Conservation (phyloP, 2,329 filamentous ascomycete genomes). For the Aureobasidium lini region DNA sequence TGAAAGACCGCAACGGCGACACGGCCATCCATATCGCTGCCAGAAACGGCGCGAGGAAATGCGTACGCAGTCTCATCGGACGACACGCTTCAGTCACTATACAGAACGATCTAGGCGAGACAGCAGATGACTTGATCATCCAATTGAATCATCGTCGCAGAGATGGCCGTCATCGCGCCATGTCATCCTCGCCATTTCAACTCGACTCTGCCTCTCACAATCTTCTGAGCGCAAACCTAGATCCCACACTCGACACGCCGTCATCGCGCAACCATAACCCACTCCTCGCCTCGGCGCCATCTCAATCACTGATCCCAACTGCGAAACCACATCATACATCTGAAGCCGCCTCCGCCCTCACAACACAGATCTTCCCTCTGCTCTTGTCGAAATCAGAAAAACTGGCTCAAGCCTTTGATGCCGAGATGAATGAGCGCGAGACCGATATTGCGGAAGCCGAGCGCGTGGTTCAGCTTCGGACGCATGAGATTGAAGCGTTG, state of each 20-base stretch:
- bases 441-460: slow-evolving; percentile 40
- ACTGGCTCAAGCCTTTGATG: slow-evolving; percentile 53
- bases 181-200: slow-evolving; percentile 61
- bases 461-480: slow-evolving; percentile 49
- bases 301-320: slow-evolving; percentile 2
- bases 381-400: slow-evolving; percentile 39
- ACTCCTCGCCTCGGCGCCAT: slow-evolving; percentile 4
- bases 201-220: slow-evolving; percentile 17
- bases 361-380: slow-evolving; percentile 54
- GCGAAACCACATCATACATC: slow-evolving; percentile 31
- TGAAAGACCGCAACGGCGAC: slow-evolving; percentile 79
- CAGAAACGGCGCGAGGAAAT: slow-evolving; percentile 76
- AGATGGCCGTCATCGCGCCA: slow-evolving; percentile 47
- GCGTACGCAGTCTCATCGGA: slow-evolving; percentile 57
- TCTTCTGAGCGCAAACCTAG: slow-evolving; percentile 12
- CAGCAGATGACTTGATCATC: slow-evolving; percentile 77
- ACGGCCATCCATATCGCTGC: slow-evolving; percentile 85
- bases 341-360: slow-evolving; percentile 49
- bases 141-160: slow-evolving; percentile 59
- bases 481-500: slow-evolving; percentile 57
- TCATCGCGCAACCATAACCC: background rate
- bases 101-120: slow-evolving; percentile 70
- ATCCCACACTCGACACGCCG: background rate
- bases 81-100: slow-evolving; percentile 80
- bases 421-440: slow-evolving; percentile 68